Conservation (phyloP, 495 filamentous ascomycete species). For the Podospora pseudoanserina region DNA sequence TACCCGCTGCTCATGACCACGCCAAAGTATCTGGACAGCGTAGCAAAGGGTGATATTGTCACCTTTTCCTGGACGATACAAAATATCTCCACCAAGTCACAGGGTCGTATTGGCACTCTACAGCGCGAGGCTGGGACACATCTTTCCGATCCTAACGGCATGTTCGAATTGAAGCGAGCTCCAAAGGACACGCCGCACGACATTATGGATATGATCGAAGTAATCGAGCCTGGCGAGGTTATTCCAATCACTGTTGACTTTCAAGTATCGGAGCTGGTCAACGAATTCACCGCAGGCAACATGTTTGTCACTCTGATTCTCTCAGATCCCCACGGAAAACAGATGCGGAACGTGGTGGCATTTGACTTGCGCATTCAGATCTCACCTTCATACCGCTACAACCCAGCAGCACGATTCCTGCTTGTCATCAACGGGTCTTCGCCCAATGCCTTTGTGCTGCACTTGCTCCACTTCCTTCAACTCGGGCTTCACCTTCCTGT, state of each 20-base stretch:
- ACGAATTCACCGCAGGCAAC: slow-evolving; percentile 20
- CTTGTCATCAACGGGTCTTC: slow-evolving; percentile 28
- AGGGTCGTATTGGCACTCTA: slow-evolving; percentile 14
- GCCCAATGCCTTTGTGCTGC: slow-evolving; percentile 21
- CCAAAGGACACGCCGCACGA: slow-evolving; percentile 18
- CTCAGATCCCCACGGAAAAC: slow-evolving; percentile 18
- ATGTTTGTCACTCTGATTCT: slow-evolving; percentile 25
- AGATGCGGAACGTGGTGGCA: slow-evolving; percentile 13
- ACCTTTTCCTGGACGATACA: slow-evolving; percentile 24
- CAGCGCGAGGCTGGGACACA: slow-evolving; percentile 15
- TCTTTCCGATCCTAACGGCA: slow-evolving; percentile 19
- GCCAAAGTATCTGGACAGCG: slow-evolving; percentile 28
- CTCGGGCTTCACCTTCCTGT: slow-evolving; percentile 16
- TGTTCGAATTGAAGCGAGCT: slow-evolving; percentile 21
- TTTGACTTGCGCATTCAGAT: slow-evolving; percentile 28
- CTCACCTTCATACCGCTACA: slow-evolving; percentile 25
- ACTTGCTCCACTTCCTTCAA: slow-evolving; percentile 21
- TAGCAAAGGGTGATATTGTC: slow-evolving; percentile 24
- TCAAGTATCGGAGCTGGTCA: slow-evolving; percentile 15
- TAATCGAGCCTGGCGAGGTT: slow-evolving; percentile 22
- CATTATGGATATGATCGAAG: slow-evolving; percentile 21
- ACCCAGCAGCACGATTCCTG: slow-evolving; percentile 21
- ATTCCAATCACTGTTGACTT: slow-evolving; percentile 24
- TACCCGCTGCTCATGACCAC: slow-evolving; percentile 24
- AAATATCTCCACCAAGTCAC: slow-evolving; percentile 27